These are phyloP conservation scores for Penicillium desertorum DNA, from an alignment of 495 filamentous ascomycete genomes.

Conservation along the genomic window DNA sequence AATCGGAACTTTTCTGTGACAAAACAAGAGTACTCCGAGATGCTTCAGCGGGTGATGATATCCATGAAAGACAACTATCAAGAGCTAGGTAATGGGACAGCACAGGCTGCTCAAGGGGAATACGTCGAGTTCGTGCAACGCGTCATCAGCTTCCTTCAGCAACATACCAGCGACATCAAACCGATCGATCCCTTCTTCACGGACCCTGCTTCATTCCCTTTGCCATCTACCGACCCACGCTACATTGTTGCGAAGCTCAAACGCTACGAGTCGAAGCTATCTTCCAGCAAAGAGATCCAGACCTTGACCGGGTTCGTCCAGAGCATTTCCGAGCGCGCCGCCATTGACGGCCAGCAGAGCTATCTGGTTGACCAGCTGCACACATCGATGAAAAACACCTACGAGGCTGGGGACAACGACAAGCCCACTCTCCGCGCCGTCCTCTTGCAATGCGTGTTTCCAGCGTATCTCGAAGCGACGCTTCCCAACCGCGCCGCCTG, in stretches of 20 bases:
- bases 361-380: constrained; percentile 60
- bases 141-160: constrained; percentile 62
- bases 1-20: constrained; percentile 33
- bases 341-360: constrained; percentile 57
- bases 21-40: constrained; percentile 54
- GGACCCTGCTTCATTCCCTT: constrained; percentile 61
- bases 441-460: constrained; percentile 60
- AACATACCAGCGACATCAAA: constrained; percentile 63
- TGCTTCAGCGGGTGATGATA: constrained; percentile 59
- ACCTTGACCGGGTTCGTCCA: constrained; percentile 63
- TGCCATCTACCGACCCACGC: constrained; percentile 62
- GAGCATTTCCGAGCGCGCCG: constrained; percentile 61
- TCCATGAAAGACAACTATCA: constrained; percentile 70
- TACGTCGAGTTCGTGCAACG: constrained; percentile 69
- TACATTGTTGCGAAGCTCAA: constrained; percentile 68
- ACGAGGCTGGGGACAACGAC: constrained; percentile 44
- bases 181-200: constrained; percentile 67
- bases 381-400: constrained; percentile 52
- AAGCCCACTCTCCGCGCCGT: constrained; percentile 56
- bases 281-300: constrained; percentile 51
- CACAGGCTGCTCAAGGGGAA: constrained; percentile 43
- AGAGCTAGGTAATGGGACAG: constrained; percentile 49
- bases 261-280: constrained; percentile 61
- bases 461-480: constrained; percentile 59
- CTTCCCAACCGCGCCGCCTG: constrained; percentile 55